A percentile compares a stretch with the other conserved stretches of the same genome.
These are phyloP conservation scores for Acanthamoeba triangularis DNA, from an alignment of 208 protist genomes.

Conservation along the genomic window DNA sequence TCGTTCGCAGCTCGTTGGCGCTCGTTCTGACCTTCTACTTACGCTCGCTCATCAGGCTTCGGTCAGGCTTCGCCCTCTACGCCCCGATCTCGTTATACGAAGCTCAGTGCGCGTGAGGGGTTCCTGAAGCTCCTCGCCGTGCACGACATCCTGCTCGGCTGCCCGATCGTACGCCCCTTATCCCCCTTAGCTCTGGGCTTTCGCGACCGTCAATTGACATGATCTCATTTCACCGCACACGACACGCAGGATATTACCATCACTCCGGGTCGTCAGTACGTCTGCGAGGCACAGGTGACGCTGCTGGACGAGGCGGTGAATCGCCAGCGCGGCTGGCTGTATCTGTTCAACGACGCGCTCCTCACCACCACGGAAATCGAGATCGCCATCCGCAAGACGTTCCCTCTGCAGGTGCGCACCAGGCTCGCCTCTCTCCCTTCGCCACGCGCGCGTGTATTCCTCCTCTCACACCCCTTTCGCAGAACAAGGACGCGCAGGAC, in stretches of 20 bases:
- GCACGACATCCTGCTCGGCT: not conserved
- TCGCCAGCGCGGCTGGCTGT: slow-evolving; percentile 58
- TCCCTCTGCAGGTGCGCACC: not conserved
- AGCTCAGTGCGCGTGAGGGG: slow-evolving; percentile 59
- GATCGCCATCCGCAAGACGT: not conserved
- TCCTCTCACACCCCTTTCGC: not conserved
- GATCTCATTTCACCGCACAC: not conserved
- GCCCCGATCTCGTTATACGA: not conserved
- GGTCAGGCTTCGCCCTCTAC: not conserved
- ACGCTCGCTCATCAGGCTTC: not conserved
- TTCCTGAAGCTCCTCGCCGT: slow-evolving; percentile 70
- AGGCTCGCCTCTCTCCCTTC: not conserved
- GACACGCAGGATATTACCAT: slow-evolving; percentile 24
- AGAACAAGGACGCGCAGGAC: slow-evolving; percentile 32
- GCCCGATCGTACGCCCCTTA: slow-evolving; percentile 16
- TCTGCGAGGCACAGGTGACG: slow-evolving; percentile 66
- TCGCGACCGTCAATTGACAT: not conserved
- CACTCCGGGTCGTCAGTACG: slow-evolving; percentile 61
- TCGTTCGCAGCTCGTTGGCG: no score
- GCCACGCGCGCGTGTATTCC: not conserved
- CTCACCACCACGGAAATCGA: slow-evolving; percentile 68
- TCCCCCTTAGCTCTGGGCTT: not conserved
- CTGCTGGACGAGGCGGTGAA: slow-evolving; percentile 60
- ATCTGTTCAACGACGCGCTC: slow-evolving; percentile 73
- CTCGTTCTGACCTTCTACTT: not conserved